Evolutionary conservation across 2,329 filamentous ascomycete species (phyloP), one percentile per base, ranked within the genome.

Genomic region (Dothiorella sarmentorum): DNA sequence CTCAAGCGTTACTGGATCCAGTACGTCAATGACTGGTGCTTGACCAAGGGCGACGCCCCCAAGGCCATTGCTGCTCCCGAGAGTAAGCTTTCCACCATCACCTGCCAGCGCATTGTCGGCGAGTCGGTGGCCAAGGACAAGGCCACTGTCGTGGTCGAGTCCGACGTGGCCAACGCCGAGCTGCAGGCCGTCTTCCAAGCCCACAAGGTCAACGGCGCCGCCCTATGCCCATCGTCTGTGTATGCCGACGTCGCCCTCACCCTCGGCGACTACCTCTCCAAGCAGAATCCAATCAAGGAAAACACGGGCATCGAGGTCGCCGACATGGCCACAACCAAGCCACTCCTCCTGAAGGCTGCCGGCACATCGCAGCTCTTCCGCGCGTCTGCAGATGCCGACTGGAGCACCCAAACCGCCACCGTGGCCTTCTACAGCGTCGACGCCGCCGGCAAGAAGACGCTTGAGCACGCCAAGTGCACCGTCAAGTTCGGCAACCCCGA

Each of bases 121-220:
- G n/a, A n/a, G n/a, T n/a, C n/a, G n/a, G n/a, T n/a, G n/a, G n/a
- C n/a, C n/a, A n/a, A n/a, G n/a, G n/a, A n/a, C n/a, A n/a, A n/a
- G n/a, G n/a, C n/a, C n/a, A n/a, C n/a, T n/a, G n/a, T n/a, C n/a
- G n/a, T n/a, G n/a, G n/a, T n/a, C n/a, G n/a, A n/a, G n/a, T n/a
- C n/a, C n/a, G n/a, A n/a, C n/a, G n/a, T n/a, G n/a, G n/a, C n/a
- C n/a, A n/a, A n/a, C n/a, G n/a, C n/a, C n/a, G n/a, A n/a, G n/a
- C n/a, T n/a, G n/a, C n/a, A n/a, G n/a, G n/a, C n/a, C n/a, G n/a
- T n/a, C n/a, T n/a, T n/a, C n/a, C n/a, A n/a, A n/a, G n/a, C n/a
- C n/a, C 79, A 82, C 60, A 65, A 63, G 9, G 76, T 78, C 70
- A 76, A 78, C 47, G 68, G 69, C 0, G 71, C 68, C 47, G 75